Conservation (phyloP, 345 rosid genomes). For the Hypericum perforatum region DNA sequence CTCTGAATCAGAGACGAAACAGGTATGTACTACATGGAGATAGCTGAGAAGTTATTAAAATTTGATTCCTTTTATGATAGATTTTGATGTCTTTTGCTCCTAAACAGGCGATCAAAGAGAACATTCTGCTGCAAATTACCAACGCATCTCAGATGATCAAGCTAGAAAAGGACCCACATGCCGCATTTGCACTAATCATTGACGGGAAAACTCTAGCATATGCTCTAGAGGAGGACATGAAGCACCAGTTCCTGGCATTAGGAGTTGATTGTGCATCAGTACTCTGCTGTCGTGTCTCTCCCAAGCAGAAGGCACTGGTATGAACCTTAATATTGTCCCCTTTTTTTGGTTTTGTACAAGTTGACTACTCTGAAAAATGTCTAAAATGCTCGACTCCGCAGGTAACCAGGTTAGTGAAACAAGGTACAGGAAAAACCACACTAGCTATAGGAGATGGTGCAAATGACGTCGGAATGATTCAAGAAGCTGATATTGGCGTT, state of each 20-base stretch:
- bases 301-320: conserved; percentile 78
- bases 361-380: background rate
- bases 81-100: conserved; percentile 1
- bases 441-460: conserved; percentile 85
- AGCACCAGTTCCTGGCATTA: conserved; percentile 52
- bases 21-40: conserved; percentile 19
- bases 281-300: conserved; percentile 81
- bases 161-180: conserved; percentile 31
- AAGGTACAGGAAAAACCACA: conserved; percentile 56
- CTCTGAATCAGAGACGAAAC: conserved; percentile 16
- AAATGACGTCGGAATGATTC: conserved; percentile 89
- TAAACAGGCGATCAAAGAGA: conserved; percentile 43
- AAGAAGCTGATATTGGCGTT: conserved; percentile 87
- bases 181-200: conserved; percentile 59
- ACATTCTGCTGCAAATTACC: conserved; percentile 39
- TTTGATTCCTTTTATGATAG: conserved; percentile 6
- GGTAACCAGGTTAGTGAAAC: conserved; percentile 64
- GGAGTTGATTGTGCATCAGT: conserved; percentile 79
- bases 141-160: conserved; percentile 35
- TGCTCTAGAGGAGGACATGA: conserved; percentile 47
- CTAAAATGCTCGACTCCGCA: conserved; percentile 7
- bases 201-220: conserved; percentile 63
- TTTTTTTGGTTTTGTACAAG: background rate
- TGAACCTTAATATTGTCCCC: background rate
- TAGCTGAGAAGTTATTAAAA: background rate